Base-by-base conservation (phyloP, 2,329 filamentous ascomycete genomes). In the Clonostachys byssicola region DNA sequence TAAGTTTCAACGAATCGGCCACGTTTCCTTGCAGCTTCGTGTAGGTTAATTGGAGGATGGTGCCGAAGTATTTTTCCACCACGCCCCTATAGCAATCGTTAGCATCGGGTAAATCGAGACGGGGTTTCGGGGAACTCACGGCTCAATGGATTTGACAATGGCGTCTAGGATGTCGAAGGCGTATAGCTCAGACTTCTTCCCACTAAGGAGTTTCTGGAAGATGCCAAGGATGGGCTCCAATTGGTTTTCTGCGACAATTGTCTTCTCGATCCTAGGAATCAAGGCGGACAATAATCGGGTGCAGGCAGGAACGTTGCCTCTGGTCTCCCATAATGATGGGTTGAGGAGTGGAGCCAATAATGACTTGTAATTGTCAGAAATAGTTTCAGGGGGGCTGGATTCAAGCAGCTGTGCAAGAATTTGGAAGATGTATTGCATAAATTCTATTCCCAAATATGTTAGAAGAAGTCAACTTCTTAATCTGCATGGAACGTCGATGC, bases 371-470 rank as follows among this genome's bases (percentile, higher is more conserved):
- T 90, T 87, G 23, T 83, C 80, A 3, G 91, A 89, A 33, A 97
- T 75, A 9, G 86, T 78, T n/a, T 82, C 86, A 0, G 85, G 78
- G 1, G 89, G 88, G 57, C 94, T 92, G 8, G 87, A 83, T 67
- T 97, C 92, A 4, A 99, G 78, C 13, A 99, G 80, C 45, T 92
- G 89, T 4, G 92, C 89, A 53, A 97, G 88, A 35, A 99, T 81
- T 64, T 99, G 94, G 76, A 99, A 96, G 46, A 97, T 85, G 58
- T 97, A 99, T 6, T 92, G 94, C 61, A 90, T 86, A 62, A 99
- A 99, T 69, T 99, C 94, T 86, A 54, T 12, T 34, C 39, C 1
- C n/a, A 16, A 18, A 4, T 39, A 8, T 39, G 17, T n/a, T 39
- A 39, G 30, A 16, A 23, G 14, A 18, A 23, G 60, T 72, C 61